Conservation (phyloP, 345 rosid genomes). For the Ceriops decandra region DNA sequence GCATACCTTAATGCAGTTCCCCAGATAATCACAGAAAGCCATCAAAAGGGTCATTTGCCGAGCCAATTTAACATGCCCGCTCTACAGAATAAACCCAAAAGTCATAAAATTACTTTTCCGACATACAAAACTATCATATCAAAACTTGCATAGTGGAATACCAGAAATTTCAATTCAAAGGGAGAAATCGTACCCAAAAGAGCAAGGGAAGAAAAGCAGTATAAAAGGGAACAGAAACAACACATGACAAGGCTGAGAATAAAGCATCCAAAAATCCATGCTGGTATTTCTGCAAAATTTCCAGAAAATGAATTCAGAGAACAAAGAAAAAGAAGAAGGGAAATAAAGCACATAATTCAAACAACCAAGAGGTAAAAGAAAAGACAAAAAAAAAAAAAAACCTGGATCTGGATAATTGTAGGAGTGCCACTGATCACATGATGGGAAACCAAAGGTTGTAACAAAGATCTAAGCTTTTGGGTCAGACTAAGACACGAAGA, state of each 20-base stretch:
- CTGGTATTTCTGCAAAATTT: constrained; percentile 54
- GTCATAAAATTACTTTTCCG: constrained; percentile 3
- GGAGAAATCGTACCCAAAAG: constrained; percentile 65
- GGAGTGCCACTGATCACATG: constrained; percentile 56
- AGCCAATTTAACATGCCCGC: constrained; percentile 96
- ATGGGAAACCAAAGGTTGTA: constrained; percentile 63
- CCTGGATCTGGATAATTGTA: constrained; percentile 79
- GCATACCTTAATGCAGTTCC: constrained; percentile 77
- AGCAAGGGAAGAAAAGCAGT: constrained; percentile 95
- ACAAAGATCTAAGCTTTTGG: constrained; percentile 60
- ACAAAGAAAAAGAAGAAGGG: constrained; percentile 4
- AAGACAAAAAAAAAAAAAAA: constrained; percentile 16
- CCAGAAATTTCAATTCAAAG: constrained; percentile 1
- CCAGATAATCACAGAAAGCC: constrained; percentile 92
- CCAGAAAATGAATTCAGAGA: neutral
- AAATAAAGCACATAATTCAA: neutral
- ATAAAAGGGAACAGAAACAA: constrained; percentile 96
- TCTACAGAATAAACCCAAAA: constrained; percentile 43
- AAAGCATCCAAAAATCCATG: constrained; percentile 64
- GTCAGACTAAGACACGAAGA: constrained; percentile 60
- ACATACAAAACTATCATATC: neutral
- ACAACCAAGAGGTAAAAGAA: neutral
- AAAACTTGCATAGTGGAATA: neutral
- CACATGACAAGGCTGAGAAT: constrained; percentile 80
- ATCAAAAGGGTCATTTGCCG: constrained; percentile 95